phyloP scores from a whole-genome alignment of 169 alveolate genomes.

The Blepharisma undulans region DNA sequence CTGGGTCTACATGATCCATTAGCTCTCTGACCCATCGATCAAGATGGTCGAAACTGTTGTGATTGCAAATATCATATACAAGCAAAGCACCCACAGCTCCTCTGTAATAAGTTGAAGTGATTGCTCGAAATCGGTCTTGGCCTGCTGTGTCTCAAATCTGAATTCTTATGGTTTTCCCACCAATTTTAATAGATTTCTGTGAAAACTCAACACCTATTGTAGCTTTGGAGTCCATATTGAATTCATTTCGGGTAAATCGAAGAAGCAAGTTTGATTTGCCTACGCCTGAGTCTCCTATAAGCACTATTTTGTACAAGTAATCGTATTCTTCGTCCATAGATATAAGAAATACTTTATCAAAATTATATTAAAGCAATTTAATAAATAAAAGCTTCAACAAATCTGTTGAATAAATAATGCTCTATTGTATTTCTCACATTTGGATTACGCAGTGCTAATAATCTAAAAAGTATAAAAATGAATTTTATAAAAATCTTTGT shows the following conservation, averaged over 20 bases:
- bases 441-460: too few relatives aligned
- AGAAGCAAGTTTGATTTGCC: constrained; percentile 94
- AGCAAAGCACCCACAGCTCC: constrained; percentile 99
- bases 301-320: constrained; percentile 82
- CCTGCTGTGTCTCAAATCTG: constrained; percentile 99
- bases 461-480: too few relatives aligned
- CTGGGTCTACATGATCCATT: constrained; percentile 94
- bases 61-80: constrained; percentile 97
- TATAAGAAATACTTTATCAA: neutral
- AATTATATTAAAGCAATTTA: too few relatives aligned
- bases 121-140: constrained; percentile 98
- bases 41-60: constrained; percentile 92
- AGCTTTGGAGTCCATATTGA: constrained; percentile 94
- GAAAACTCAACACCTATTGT: constrained; percentile 99
- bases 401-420: too few relatives aligned
- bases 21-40: constrained; percentile 96
- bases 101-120: constrained; percentile 98
- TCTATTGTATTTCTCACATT: too few relatives aligned
- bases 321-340: constrained; percentile 73
- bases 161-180: constrained; percentile 93
- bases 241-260: constrained; percentile 94
- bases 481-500: too few relatives aligned
- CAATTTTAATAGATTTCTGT: constrained; percentile 89
- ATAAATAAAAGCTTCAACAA: too few relatives aligned
- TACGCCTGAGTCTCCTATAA: constrained; percentile 95